A percentile compares a stretch with the other conserved stretches of the same genome.
Evolutionary conservation across 2,329 filamentous ascomycete genomes (phyloP).

Genomic region (Alternaria arborescens): DNA sequence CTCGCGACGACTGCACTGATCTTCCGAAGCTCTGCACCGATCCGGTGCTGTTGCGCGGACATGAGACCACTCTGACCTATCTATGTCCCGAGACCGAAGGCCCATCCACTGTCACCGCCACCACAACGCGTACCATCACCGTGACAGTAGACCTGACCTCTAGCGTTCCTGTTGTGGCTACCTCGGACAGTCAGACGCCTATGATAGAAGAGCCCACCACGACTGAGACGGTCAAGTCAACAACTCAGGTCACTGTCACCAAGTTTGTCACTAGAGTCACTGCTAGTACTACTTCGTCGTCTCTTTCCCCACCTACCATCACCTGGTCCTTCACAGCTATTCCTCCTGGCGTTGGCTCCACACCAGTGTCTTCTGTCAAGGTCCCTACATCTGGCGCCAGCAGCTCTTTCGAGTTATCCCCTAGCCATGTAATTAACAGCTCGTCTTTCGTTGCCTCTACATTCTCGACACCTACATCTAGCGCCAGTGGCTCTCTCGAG

Average conservation of each 20-base stretch:
- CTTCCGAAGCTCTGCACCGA: constrained; percentile 35
- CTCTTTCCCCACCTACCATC: background rate
- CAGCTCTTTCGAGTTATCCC: background rate
- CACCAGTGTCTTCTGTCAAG: background rate
- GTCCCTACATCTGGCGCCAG: background rate
- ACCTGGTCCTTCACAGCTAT: constrained; percentile 7
- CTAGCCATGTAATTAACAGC: constrained; percentile 1
- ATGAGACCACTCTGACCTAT: constrained; percentile 33
- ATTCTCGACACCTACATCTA: background rate
- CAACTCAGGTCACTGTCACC: constrained; percentile 12
- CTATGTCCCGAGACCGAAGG: constrained; percentile 27
- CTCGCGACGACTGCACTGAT: constrained; percentile 21
- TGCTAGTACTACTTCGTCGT: background rate
- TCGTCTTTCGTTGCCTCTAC: constrained; percentile 1
- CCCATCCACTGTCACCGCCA: constrained; percentile 26
- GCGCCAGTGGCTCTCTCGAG: background rate
- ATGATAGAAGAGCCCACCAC: constrained; percentile 16
- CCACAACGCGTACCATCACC: constrained; percentile 27
- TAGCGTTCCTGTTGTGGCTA: background rate
- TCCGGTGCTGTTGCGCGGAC: constrained; percentile 23
- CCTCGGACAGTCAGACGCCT: background rate
- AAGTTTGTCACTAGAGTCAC: background rate
- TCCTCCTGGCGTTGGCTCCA: background rate
- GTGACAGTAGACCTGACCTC: background rate
- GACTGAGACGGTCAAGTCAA: constrained; percentile 29